Conservation (phyloP, 371 early-diverging fungal genomes). For the Mucor velutinosus region DNA sequence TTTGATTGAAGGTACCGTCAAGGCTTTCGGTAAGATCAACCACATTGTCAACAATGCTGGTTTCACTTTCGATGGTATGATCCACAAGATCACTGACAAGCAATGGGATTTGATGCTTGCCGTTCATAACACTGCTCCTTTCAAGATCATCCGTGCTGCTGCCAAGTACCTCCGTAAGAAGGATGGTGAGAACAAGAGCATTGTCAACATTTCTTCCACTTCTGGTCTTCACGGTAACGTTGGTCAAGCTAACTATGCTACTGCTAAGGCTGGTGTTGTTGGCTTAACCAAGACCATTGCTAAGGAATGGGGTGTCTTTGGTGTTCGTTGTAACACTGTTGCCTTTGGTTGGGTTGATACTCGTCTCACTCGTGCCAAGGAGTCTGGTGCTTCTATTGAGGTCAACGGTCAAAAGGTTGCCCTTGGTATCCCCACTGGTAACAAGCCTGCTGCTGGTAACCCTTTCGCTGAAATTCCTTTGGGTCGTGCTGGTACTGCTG, state of each 20-base stretch:
- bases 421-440: constrained; percentile 67
- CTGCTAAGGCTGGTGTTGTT: constrained; percentile 62
- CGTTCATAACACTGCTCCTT: constrained; percentile 72
- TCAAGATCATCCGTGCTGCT: constrained; percentile 70
- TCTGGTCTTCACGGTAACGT: constrained; percentile 73
- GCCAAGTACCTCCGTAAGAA: constrained; percentile 60
- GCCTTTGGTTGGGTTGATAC: constrained; percentile 73
- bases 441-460: constrained; percentile 44
- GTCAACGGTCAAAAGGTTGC: constrained; percentile 71
- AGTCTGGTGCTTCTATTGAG: constrained; percentile 64
- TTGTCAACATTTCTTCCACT: constrained; percentile 69
- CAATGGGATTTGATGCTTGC: constrained; percentile 71
- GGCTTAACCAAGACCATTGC: constrained; percentile 66
- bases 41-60: constrained; percentile 76
- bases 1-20: constrained; percentile 60
- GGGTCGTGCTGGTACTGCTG: constrained; percentile 65
- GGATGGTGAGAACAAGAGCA: constrained; percentile 53
- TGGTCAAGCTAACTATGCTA: constrained; percentile 65
- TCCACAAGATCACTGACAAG: constrained; percentile 72
- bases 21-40: constrained; percentile 70
- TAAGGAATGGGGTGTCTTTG: constrained; percentile 65
- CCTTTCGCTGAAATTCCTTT: constrained; percentile 64
- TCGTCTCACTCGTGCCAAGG: constrained; percentile 73
- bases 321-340: constrained; percentile 68
- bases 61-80: constrained; percentile 71